phyloP scores from a whole-genome alignment of 805 yeast species.

The Candida taoyuanica region DNA sequence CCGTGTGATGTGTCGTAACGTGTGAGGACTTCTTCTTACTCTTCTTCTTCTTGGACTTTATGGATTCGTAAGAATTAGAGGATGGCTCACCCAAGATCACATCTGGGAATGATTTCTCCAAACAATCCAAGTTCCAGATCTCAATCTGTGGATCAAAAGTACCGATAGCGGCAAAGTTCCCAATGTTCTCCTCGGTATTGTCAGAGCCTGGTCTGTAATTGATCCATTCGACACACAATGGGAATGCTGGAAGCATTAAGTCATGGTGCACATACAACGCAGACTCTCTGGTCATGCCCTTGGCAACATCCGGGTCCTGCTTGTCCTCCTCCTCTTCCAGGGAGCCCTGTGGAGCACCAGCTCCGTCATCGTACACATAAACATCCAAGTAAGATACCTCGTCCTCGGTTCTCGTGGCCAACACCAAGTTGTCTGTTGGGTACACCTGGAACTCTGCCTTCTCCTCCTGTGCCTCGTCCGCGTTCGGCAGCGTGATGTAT shows the following conservation, averaged over 20 bases:
- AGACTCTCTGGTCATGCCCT: slow-evolving; percentile 66
- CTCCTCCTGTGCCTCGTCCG: slow-evolving; percentile 64
- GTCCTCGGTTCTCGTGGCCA: slow-evolving; percentile 94
- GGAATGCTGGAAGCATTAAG: slow-evolving; percentile 94
- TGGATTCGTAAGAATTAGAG: slow-evolving; percentile 21
- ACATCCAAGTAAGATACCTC: slow-evolving; percentile 90
- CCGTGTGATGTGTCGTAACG: slow-evolving; percentile 78
- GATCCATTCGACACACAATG: slow-evolving; percentile 94
- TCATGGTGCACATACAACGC: slow-evolving; percentile 93
- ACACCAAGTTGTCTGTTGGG: slow-evolving; percentile 83
- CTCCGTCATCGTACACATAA: slow-evolving; percentile 91
- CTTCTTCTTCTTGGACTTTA: slow-evolving; percentile 41
- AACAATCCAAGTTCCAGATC: slow-evolving; percentile 89
- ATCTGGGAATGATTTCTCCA: slow-evolving; percentile 94
- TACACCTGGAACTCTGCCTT: slow-evolving; percentile 79
- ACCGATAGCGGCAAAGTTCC: slow-evolving; percentile 94
- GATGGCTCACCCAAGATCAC: slow-evolving; percentile 79
- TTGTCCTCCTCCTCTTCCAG: slow-evolving; percentile 63
- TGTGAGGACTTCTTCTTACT: slow-evolving; percentile 44
- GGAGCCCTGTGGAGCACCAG: slow-evolving; percentile 69
- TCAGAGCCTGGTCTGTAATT: slow-evolving; percentile 58
- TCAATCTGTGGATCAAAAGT: slow-evolving; percentile 97
- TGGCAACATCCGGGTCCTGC: slow-evolving; percentile 67
- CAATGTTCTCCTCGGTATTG: slow-evolving; percentile 46
- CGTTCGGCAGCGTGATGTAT: slow-evolving; percentile 42